Conservation (phyloP, 148 eudicot species). For the Polygonum maritimum region DNA sequence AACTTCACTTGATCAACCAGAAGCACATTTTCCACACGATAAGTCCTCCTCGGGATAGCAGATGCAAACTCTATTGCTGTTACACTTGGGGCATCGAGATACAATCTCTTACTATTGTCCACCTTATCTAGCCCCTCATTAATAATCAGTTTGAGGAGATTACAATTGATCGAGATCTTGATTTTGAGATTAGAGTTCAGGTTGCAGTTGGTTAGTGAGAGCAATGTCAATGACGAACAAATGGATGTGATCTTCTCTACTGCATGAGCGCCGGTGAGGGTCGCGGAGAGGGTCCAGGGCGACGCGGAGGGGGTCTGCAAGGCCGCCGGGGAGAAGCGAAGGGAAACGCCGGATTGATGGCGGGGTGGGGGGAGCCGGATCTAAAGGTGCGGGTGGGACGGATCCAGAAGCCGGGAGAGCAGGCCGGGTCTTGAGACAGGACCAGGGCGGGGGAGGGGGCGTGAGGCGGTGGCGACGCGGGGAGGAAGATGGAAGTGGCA, state of each 20-base stretch:
- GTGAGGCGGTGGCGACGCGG: too few species aligned
- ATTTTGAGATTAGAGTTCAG: neutral
- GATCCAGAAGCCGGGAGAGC: too few species aligned
- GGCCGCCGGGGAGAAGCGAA: too few species aligned
- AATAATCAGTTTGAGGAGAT: neutral
- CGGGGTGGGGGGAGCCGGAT: too few species aligned
- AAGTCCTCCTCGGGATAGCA: neutral
- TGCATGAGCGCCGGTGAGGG: too few species aligned
- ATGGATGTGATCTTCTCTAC: neutral
- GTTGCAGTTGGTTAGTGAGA: neutral
- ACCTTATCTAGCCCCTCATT: neutral
- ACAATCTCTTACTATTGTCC: neutral
- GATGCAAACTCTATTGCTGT: neutral
- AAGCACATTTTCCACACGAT: neutral
- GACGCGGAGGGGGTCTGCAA: too few species aligned
- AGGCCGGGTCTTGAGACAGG: too few species aligned
- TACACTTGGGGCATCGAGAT: neutral
- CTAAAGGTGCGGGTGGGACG: too few species aligned
- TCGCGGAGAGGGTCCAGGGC: too few species aligned
- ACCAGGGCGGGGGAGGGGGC: too few species aligned
- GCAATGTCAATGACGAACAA: neutral
- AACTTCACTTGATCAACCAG: neutral
- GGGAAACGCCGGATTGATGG: too few species aligned
- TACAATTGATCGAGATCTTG: neutral
- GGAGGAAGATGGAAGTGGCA: too few species aligned